Evolutionary conservation across 768 basidiomycete species (phyloP).

Genomic region (Udeniomyces megalosporus): DNA sequence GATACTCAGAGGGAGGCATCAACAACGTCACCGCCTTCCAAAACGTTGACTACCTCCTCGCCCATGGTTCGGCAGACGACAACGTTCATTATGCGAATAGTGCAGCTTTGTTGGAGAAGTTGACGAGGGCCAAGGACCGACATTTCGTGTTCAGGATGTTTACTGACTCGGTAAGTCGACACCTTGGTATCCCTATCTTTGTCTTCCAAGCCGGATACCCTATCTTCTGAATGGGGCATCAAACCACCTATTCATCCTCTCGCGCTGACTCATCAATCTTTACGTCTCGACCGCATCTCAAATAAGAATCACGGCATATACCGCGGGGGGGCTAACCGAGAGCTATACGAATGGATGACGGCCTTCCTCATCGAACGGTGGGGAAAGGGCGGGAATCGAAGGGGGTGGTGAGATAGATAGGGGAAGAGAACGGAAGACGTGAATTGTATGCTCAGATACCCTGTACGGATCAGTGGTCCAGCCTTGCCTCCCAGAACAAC

Average conservation of each 20-base stretch:
- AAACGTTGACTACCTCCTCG: slow-evolving; percentile 61
- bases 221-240: neutral
- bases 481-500: too few species aligned
- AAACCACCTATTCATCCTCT: neutral
- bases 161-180: slow-evolving; percentile 87
- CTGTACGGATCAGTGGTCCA: too few species aligned
- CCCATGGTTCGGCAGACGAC: slow-evolving; percentile 89
- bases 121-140: slow-evolving; percentile 61
- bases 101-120: slow-evolving; percentile 81
- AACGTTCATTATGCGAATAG: slow-evolving; percentile 91
- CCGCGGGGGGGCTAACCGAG: slow-evolving; percentile 58
- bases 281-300: too few species aligned
- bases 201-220: too few species aligned
- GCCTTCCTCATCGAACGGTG: slow-evolving; percentile 78
- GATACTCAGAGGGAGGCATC: slow-evolving; percentile 81
- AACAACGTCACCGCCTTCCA: slow-evolving; percentile 75
- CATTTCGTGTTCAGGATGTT: slow-evolving; percentile 76
- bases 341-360: slow-evolving; percentile 74
- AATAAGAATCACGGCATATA: slow-evolving; percentile 46
- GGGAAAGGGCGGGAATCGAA: slow-evolving; percentile 36
- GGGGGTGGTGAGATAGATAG: slow-evolving; percentile 1
- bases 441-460: neutral
- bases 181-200: too few species aligned
- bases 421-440: neutral
- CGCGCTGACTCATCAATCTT: too few species aligned